These are phyloP conservation scores for Vachellia pachyceras DNA, from an alignment of 306 rosid genomes.

Conservation along the genomic window DNA sequence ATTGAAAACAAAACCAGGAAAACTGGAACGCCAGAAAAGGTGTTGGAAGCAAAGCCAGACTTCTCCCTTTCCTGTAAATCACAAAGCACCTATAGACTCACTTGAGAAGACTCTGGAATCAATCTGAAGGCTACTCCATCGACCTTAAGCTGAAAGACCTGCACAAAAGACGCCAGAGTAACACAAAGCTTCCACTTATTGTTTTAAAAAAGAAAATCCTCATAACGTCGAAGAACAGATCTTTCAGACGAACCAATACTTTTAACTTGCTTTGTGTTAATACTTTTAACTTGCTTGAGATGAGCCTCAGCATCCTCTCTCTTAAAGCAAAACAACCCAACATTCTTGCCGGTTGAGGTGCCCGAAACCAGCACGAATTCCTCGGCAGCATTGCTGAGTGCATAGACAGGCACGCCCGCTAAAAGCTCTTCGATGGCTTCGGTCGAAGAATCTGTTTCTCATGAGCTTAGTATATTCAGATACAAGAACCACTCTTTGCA, in stretches of 20 bases:
- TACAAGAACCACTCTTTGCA: no score
- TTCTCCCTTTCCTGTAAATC: slow-evolving; percentile 71
- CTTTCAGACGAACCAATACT: no score
- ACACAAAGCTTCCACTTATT: not conserved
- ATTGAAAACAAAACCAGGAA: slow-evolving; percentile 71
- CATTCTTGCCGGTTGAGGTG: slow-evolving; percentile 58
- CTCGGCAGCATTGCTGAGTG: slow-evolving; percentile 79
- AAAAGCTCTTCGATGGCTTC: slow-evolving; percentile 82
- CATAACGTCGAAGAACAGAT: not conserved
- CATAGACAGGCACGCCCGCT: slow-evolving; percentile 90
- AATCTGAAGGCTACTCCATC: slow-evolving; percentile 89
- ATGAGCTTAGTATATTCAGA: no score
- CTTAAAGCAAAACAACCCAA: slow-evolving; percentile 86
- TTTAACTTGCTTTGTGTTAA: slow-evolving; percentile 96
- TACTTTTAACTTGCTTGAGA: slow-evolving; percentile 61
- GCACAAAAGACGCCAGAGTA: slow-evolving; percentile 6
- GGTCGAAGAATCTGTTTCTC: no score
- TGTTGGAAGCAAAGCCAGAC: slow-evolving; percentile 64
- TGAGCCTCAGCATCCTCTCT: slow-evolving; percentile 84
- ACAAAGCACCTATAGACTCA: slow-evolving; percentile 47
- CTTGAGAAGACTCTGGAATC: slow-evolving; percentile 84
- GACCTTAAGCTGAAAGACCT: slow-evolving; percentile 92
- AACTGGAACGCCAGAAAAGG: slow-evolving; percentile 85
- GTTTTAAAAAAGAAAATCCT: not conserved
- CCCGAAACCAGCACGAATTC: slow-evolving; percentile 90